phyloP scores from a whole-genome alignment of 805 yeast species.

The Metschnikowia gelsemii region DNA sequence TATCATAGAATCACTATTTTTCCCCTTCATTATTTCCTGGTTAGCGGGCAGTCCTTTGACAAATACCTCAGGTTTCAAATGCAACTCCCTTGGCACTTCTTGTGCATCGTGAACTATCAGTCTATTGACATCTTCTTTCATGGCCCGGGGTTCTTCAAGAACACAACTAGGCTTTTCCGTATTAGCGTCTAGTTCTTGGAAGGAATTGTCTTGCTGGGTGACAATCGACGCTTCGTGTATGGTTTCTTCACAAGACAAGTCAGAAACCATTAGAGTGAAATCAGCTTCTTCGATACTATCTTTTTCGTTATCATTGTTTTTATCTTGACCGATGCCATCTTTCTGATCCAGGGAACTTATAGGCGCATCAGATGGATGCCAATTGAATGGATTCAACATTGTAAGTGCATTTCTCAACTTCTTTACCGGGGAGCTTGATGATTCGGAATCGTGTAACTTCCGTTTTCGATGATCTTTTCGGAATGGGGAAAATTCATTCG shows the following conservation, averaged over 20 bases:
- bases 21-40: too few relatives aligned
- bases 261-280: too few relatives aligned
- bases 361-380: constrained; percentile 6
- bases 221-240: not conserved
- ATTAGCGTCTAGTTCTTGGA: not conserved
- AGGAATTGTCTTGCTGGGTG: too few relatives aligned
- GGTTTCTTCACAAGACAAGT: too few relatives aligned
- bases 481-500: not conserved
- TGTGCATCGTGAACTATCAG: too few relatives aligned
- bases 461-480: not conserved
- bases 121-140: not conserved
- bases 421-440: constrained; percentile 14
- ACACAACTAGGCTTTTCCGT: not conserved
- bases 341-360: not conserved
- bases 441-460: constrained; percentile 4
- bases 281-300: not conserved
- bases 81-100: too few relatives aligned
- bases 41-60: too few relatives aligned
- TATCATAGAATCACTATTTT: too few relatives aligned
- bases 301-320: too few relatives aligned
- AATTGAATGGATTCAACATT: constrained; percentile 15
- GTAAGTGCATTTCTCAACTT: constrained; percentile 9
- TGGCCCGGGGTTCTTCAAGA: too few relatives aligned
- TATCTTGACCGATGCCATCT: too few relatives aligned
- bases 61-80: too few relatives aligned